Evolutionary conservation across 768 basidiomycete genomes (phyloP), one percentile per base, ranked within the genome.

Genomic region (Scleroderma bovista): DNA sequence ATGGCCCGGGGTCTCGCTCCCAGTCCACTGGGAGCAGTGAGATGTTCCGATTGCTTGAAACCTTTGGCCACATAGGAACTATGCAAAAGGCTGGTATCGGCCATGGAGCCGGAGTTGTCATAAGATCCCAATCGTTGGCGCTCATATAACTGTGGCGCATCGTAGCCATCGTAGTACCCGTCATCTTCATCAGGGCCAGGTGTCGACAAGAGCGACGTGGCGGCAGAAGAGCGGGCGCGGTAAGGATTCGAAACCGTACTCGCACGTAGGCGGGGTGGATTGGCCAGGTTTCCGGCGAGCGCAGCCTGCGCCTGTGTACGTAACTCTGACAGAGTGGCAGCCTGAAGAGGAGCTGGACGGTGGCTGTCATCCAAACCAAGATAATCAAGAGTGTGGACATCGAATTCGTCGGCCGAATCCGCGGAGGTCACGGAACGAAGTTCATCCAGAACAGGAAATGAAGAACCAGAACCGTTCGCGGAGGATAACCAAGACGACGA

Each of bases 211-310:
- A 88, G 72, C 3, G 86, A 84, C 37, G 73, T 72, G n/a, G 75
- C 68, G 16, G 72, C 74, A 43, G 81, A 75, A 50, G 85, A 73
- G 54, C 86, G 75, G 47, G 75, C 72, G 53, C 89, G 81, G 66
- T 93, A 93, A n/a, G 92, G 89, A 63, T 90, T 87, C 12, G 93
- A 95, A 15, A 97, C 93, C 1, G 93, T 97, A 61, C 79, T 93
- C 15, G 93, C 93, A 9, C 93, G 84, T 64, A 84, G 71, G 53
- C 93, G 80, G 46, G 88, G 81, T 16, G 87, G 88, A 57, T 85
- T 84, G 48, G 80, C 83, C 39, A 93, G 72, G 60, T 88, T 89
- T 45, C 85, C 85, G 23, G 89, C 86, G 63, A 94, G 91, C 33
- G 88, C 93, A 40, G 88, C 86, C 67, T 93, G 92, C 34, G 89